Percentiles rank a stretch among this genome's conserved stretches.
Evolutionary conservation across 208 protist species (phyloP).

Genomic region (Trypanosoma cruzi): DNA sequence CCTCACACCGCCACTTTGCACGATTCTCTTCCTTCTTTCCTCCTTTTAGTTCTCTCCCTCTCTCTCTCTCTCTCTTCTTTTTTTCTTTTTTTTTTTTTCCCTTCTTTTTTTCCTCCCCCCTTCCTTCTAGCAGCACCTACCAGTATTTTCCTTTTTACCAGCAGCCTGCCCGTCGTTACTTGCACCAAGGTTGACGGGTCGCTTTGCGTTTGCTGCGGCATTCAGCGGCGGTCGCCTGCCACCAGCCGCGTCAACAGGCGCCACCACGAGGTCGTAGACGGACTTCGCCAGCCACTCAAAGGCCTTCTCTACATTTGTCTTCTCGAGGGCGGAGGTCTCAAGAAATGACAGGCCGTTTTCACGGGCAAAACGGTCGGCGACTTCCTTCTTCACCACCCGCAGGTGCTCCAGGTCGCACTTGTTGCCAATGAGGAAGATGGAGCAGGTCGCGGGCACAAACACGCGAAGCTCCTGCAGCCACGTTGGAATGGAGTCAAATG

Average conservation of each 20-base stretch:
- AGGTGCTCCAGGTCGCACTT: conserved; percentile 96
- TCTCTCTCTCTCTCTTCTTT: conserved; percentile 1
- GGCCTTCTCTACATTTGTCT: conserved; percentile 98
- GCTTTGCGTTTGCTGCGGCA: conserved; percentile 36
- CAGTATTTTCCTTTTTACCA: conserved; percentile 32
- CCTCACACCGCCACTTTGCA: not conserved
- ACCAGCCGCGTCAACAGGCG: conserved; percentile 44
- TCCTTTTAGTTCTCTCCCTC: not conserved
- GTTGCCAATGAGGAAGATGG: conserved; percentile 99
- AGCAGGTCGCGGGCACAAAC: conserved; percentile 96
- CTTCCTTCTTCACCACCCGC: conserved; percentile 94
- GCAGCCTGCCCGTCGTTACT: conserved; percentile 9
- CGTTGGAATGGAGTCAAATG: conserved; percentile 97
- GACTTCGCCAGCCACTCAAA: conserved; percentile 98
- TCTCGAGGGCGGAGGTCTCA: conserved; percentile 98
- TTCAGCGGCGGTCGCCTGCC: conserved; percentile 31
- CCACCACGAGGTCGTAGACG: conserved; percentile 88
- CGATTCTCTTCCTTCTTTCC: not conserved
- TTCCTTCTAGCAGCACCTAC: conserved; percentile 47
- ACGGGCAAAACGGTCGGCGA: conserved; percentile 95
- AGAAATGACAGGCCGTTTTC: conserved; percentile 97
- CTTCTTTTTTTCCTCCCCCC: conserved; percentile 18
- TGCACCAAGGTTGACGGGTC: conserved; percentile 10
- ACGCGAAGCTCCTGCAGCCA: conserved; percentile 98
- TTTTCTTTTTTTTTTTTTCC: conserved; percentile 20